Conservation (phyloP, 2,329 filamentous ascomycete species). For the Botrytis squamosa region DNA sequence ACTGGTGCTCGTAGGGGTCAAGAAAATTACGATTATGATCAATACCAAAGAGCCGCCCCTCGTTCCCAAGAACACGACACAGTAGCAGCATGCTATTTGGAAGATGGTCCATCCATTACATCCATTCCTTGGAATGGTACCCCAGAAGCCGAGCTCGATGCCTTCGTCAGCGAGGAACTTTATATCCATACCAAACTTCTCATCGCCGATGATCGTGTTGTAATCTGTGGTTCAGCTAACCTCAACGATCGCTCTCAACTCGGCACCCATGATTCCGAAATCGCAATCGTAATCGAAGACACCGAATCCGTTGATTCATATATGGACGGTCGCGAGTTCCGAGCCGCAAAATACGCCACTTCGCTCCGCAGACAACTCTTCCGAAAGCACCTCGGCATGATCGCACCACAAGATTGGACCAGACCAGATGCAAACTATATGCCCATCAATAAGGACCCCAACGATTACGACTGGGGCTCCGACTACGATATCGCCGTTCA, state of each 20-base stretch:
- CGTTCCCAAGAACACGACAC: slow-evolving; percentile 66
- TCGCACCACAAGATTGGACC: slow-evolving; percentile 71
- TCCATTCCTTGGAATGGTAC: slow-evolving; percentile 54
- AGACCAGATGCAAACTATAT: slow-evolving; percentile 71
- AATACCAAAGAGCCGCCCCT: slow-evolving; percentile 69
- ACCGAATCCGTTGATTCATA: slow-evolving; percentile 63
- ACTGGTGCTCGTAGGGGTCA: slow-evolving; percentile 40
- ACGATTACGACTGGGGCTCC: slow-evolving; percentile 72
- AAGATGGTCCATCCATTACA: slow-evolving; percentile 68
- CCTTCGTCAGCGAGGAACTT: slow-evolving; percentile 62
- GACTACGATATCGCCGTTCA: slow-evolving; percentile 65
- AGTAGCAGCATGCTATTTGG: slow-evolving; percentile 81
- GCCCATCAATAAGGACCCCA: slow-evolving; percentile 67
- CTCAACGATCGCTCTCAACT: slow-evolving; percentile 70
- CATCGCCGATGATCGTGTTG: slow-evolving; percentile 78
- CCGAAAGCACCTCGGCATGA: slow-evolving; percentile 85
- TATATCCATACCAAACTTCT: slow-evolving; percentile 68
- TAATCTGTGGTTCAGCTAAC: slow-evolving; percentile 72
- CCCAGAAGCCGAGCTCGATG: slow-evolving; percentile 55
- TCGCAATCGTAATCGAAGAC: slow-evolving; percentile 87
- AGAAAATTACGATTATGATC: slow-evolving; percentile 41
- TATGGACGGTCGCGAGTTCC: slow-evolving; percentile 73
- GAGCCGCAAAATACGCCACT: slow-evolving; percentile 72
- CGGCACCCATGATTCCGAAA: slow-evolving; percentile 81
- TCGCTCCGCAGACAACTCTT: slow-evolving; percentile 82